Percentiles rank a stretch among this genome's conserved stretches.
phyloP scores from a whole-genome alignment of 2,329 filamentous ascomycete species.

The Diaporthe destruens region DNA sequence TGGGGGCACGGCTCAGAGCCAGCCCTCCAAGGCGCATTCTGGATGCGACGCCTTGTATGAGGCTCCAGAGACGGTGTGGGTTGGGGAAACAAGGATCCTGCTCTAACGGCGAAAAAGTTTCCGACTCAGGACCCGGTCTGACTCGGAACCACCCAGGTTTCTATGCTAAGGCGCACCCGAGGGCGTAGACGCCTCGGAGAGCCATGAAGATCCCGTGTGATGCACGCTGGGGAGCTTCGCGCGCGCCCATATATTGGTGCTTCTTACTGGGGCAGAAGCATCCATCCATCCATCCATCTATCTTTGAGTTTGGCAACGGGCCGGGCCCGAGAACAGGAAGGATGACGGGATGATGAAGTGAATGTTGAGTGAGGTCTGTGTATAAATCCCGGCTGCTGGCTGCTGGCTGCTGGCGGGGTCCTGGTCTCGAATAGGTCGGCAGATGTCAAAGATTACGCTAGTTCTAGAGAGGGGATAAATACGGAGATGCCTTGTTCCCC shows the following conservation, averaged over 20 bases:
- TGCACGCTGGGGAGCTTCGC: not conserved
- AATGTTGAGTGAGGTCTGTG: not conserved
- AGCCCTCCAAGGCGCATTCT: not conserved
- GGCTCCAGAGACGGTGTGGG: conserved; percentile 31
- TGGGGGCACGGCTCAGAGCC: not conserved
- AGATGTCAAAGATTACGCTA: not conserved
- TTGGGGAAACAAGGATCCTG: conserved; percentile 31
- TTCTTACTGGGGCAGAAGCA: not conserved
- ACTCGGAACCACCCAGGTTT: conserved; percentile 26
- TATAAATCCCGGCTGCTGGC: not conserved
- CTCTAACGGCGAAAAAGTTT: conserved; percentile 26
- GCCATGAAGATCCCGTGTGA: conserved; percentile 9
- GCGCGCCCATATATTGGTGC: not conserved
- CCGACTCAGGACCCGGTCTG: conserved; percentile 32
- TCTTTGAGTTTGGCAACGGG: not conserved
- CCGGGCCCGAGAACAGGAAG: not conserved
- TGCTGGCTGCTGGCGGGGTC: not conserved
- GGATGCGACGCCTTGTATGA: conserved; percentile 26
- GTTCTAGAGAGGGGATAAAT: not conserved
- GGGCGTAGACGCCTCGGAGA: conserved; percentile 25
- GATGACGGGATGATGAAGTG: not conserved
- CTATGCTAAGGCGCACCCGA: conserved; percentile 21
- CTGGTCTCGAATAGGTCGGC: not conserved
- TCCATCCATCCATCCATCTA: not conserved
- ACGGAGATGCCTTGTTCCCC: not conserved